These are phyloP conservation scores for Fagus sylvatica DNA, from an alignment of 306 rosid genomes.

Conservation along the genomic window DNA sequence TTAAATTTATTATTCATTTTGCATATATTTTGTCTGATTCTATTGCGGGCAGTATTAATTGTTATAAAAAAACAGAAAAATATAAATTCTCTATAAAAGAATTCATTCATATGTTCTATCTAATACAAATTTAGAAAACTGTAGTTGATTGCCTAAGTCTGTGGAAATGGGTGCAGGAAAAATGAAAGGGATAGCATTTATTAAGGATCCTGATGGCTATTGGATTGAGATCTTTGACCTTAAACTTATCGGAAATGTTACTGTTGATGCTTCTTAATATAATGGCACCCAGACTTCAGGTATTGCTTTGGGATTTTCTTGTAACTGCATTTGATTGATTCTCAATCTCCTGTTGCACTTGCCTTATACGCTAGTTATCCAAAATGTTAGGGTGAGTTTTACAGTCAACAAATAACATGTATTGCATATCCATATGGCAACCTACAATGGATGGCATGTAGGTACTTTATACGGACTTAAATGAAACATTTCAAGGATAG, in stretches of 20 bases:
- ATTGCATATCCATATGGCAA: too few species aligned
- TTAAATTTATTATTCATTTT: background rate
- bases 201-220: constrained; percentile 95
- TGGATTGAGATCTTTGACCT: constrained; percentile 94
- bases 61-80: background rate
- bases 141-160: background rate
- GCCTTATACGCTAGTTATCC: background rate
- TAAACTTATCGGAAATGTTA: constrained; percentile 48
- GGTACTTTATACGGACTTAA: too few species aligned
- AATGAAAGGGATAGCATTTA: constrained; percentile 91
- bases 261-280: constrained; percentile 41
- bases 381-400: background rate
- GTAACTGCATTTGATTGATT: background rate
- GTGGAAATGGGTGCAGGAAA: constrained; percentile 58
- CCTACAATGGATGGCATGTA: too few species aligned
- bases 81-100: background rate
- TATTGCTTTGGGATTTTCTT: constrained; percentile 17
- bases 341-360: background rate
- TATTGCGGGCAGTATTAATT: background rate
- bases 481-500: too few species aligned
- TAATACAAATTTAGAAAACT: background rate
- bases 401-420: background rate
- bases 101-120: background rate
- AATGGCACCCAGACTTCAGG: constrained; percentile 27
- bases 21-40: background rate